A percentile compares a stretch with the other conserved stretches of the same genome.
These are phyloP conservation scores for Ophiostoma montium DNA, from an alignment of 2,329 filamentous ascomycete genomes.

Conservation along the genomic window DNA sequence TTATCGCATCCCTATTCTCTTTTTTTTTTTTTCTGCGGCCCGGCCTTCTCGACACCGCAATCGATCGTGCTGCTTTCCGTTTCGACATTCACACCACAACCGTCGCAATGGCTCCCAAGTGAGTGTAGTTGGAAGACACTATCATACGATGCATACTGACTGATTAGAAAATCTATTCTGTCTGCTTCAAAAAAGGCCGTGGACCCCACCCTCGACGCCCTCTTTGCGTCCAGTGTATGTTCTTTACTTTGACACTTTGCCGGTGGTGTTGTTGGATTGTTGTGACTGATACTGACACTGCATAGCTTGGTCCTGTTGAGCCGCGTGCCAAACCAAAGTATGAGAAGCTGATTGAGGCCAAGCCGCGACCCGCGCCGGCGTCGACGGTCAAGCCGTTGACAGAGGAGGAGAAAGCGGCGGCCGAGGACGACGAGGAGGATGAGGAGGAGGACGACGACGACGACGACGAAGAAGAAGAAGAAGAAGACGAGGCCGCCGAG, in stretches of 20 bases:
- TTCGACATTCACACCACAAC: background rate
- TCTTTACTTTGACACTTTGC: background rate
- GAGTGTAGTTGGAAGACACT: background rate
- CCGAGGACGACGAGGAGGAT: constrained; percentile 2
- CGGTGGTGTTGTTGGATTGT: background rate
- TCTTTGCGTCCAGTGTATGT: constrained; percentile 57
- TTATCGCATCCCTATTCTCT: constrained; percentile 5
- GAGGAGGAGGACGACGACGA: constrained; percentile 11
- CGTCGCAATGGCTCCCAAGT: constrained; percentile 5
- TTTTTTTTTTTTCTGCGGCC: constrained; percentile 7
- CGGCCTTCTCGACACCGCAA: background rate
- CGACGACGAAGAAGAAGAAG: constrained; percentile 19
- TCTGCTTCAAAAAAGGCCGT: constrained; percentile 38
- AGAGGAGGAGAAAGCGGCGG: constrained; percentile 5
- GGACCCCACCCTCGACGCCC: constrained; percentile 53
- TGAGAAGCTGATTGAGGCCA: constrained; percentile 13
- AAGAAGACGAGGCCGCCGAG: constrained; percentile 17
- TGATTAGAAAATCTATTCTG: constrained; percentile 17
- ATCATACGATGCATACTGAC: background rate
- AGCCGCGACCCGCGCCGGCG: background rate
- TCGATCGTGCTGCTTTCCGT: background rate
- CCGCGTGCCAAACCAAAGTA: constrained; percentile 32
- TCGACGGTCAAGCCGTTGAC: constrained; percentile 5
- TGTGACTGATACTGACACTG: background rate
- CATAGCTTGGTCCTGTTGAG: constrained; percentile 37